Evolutionary conservation across 1,284 basidiomycete genomes (phyloP), one percentile per base, ranked within the genome.

Genomic region (Cystobasidium pallidum): DNA sequence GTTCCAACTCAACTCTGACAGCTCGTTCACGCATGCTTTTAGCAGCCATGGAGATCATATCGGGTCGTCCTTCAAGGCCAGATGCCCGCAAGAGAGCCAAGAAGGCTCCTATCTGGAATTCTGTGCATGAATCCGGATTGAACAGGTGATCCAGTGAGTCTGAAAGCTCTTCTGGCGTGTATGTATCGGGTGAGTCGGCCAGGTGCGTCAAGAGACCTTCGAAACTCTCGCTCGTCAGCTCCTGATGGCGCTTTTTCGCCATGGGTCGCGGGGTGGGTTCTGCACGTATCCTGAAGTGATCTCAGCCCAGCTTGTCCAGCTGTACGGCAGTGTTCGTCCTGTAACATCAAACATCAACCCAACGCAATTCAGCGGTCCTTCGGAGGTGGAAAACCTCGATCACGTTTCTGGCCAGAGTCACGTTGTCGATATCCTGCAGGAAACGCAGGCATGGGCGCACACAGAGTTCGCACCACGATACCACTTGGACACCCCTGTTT

Each of bases 21-120:
- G 91, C 87, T 55, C 88, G 86, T 39, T 85, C 82, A 43, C 88
- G 85, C 67, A 95, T 84, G 3, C 91, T 86, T 2, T 86, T 81
- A 0, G 92, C 91, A 13, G 91, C 91, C 0, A 88, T 88, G 0
- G 88, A 87, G 7, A 79, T 75, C 45, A 78, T 73, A 3, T 43
- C 58, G 7, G 78, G 73, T 34, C 78, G 39, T 11, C 74, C 73
- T 57, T 80, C 79, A 45, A 76, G 73, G 21, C 76, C 75, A 15
- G 74, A 73, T n/a, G 78, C 62, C 2, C 74, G 49, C 0, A 80
- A 72, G 2, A 76, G 76, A 3, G 77, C 73, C n/a, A 80, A 73
- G 62, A 79, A 78, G 24, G 77, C 77, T 10, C 76, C 77, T 45
- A 79, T 74, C 61, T 80, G 79, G 26, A 76, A 71, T 26, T 65